Conservation (phyloP, 805 yeast genomes). For the Wickerhamomyces alni region DNA sequence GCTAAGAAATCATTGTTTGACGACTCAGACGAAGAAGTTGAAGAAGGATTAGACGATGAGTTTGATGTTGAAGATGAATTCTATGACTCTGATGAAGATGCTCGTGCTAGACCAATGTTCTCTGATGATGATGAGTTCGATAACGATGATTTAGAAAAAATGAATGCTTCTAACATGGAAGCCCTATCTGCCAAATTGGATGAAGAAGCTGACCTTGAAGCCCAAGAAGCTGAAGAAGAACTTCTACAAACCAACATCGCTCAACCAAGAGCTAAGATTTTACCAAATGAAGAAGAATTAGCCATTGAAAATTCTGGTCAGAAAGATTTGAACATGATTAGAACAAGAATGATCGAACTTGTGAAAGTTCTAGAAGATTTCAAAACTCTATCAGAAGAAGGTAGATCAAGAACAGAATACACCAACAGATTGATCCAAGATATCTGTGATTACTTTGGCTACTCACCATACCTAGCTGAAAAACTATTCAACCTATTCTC, state of each 20-base stretch:
- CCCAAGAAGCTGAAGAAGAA: slow-evolving; percentile 55
- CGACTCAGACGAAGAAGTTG: slow-evolving; percentile 43
- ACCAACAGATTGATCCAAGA: slow-evolving; percentile 73
- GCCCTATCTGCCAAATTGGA: slow-evolving; percentile 65
- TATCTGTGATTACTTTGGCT: slow-evolving; percentile 91
- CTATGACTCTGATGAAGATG: slow-evolving; percentile 23
- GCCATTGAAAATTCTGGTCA: slow-evolving; percentile 45
- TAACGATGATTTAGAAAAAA: slow-evolving; percentile 60
- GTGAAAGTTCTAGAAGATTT: slow-evolving; percentile 92
- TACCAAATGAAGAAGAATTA: slow-evolving; percentile 66
- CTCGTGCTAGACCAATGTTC: slow-evolving; percentile 22
- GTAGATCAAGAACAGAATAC: slow-evolving; percentile 81
- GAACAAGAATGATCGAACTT: slow-evolving; percentile 94
- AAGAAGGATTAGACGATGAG: slow-evolving; percentile 38
- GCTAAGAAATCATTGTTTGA: slow-evolving; percentile 76
- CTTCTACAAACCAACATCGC: slow-evolving; percentile 48
- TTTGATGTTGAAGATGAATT: slow-evolving; percentile 36
- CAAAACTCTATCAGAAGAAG: slow-evolving; percentile 75
- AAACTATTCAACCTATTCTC: slow-evolving; percentile 87
- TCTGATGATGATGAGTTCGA: slow-evolving; percentile 30
- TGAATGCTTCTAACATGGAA: slow-evolving; percentile 82
- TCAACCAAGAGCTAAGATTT: slow-evolving; percentile 71
- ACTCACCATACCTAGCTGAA: slow-evolving; percentile 86
- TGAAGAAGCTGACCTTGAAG: slow-evolving; percentile 51
- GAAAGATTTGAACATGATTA: slow-evolving; percentile 71